phyloP scores from a whole-genome alignment of 2,329 filamentous ascomycete genomes.

The Neoarthrinium moseri region DNA sequence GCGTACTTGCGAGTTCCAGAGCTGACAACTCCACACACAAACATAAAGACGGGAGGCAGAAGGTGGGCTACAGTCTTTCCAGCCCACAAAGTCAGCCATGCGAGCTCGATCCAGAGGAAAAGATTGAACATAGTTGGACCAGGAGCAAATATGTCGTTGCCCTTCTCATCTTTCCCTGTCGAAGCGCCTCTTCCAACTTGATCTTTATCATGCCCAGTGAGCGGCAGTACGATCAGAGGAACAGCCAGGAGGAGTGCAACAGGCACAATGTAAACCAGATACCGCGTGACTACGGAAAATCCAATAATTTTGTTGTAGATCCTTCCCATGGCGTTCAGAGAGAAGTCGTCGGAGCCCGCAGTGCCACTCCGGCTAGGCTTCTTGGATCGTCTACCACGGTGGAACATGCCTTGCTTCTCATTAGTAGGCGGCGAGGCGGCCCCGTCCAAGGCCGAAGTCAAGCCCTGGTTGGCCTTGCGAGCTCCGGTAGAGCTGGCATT shows the following conservation, averaged over 20 bases:
- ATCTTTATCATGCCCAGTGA: conserved; percentile 40
- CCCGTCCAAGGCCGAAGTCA: conserved; percentile 29
- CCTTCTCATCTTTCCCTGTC: conserved; percentile 16
- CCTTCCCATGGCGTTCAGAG: conserved; percentile 64
- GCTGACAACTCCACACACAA: conserved; percentile 67
- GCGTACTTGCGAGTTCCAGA: conserved; percentile 71
- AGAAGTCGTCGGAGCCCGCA: conserved; percentile 47
- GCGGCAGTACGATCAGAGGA: conserved; percentile 56
- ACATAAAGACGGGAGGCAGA: conserved; percentile 63
- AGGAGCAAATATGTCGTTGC: conserved; percentile 14
- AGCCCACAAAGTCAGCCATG: conserved; percentile 67
- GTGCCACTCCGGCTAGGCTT: conserved; percentile 43
- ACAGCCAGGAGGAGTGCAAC: conserved; percentile 60
- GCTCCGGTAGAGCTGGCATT: conserved; percentile 53
- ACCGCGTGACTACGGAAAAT: conserved; percentile 63
- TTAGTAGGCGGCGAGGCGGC: conserved; percentile 33
- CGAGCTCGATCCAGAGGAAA: conserved; percentile 68
- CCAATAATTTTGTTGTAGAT: conserved; percentile 64
- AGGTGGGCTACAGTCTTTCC: conserved; percentile 64
- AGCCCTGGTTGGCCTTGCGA: conserved; percentile 42
- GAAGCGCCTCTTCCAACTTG: conserved; percentile 32
- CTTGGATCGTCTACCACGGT: conserved; percentile 43
- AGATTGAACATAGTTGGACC: conserved; percentile 57
- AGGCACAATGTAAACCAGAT: conserved; percentile 67
- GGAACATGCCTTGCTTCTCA: conserved; percentile 48